These are phyloP conservation scores for Penstemon barbatus DNA, from an alignment of 257 asterid genomes.

Conservation along the genomic window DNA sequence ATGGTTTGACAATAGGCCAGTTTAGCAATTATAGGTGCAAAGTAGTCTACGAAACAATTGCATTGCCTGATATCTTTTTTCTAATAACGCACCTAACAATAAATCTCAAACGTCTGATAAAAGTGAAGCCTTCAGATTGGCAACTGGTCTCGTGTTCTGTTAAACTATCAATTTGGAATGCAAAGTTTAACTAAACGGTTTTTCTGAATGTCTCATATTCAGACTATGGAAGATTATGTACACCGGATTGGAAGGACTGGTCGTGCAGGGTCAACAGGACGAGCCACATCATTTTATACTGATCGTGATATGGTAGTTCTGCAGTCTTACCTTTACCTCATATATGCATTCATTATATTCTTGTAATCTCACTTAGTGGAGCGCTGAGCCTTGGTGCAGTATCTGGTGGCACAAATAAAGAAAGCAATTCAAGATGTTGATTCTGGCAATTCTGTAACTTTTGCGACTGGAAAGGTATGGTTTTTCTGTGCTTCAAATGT, in stretches of 20 bases:
- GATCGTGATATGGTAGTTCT: slow-evolving; percentile 75
- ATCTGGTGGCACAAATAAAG: slow-evolving; percentile 75
- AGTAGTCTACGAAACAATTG: not conserved
- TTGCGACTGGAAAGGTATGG: slow-evolving; percentile 83
- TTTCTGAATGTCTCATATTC: slow-evolving; percentile 28
- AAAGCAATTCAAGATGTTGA: slow-evolving; percentile 85
- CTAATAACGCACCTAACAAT: not conserved
- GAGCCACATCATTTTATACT: slow-evolving; percentile 76
- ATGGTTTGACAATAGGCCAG: slow-evolving; percentile 5
- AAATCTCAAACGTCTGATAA: not conserved
- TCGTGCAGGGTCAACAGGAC: slow-evolving; percentile 91
- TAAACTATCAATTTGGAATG: slow-evolving; percentile 7
- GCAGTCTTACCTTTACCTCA: slow-evolving; percentile 17
- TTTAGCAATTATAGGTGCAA: not conserved
- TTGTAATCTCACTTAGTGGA: slow-evolving; percentile 10
- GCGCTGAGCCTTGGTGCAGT: slow-evolving; percentile 44
- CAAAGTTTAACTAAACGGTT: slow-evolving; percentile 22
- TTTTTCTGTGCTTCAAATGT: slow-evolving; percentile 19
- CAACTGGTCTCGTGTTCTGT: slow-evolving; percentile 3
- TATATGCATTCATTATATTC: slow-evolving; percentile 1
- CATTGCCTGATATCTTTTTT: not conserved
- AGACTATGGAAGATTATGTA: slow-evolving; percentile 92
- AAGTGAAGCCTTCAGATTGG: not conserved
- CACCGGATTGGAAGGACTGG: slow-evolving; percentile 95
- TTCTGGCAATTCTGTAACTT: slow-evolving; percentile 64